Conservation (phyloP, 179 eudicot genomes). For the Beta lomatogona region DNA sequence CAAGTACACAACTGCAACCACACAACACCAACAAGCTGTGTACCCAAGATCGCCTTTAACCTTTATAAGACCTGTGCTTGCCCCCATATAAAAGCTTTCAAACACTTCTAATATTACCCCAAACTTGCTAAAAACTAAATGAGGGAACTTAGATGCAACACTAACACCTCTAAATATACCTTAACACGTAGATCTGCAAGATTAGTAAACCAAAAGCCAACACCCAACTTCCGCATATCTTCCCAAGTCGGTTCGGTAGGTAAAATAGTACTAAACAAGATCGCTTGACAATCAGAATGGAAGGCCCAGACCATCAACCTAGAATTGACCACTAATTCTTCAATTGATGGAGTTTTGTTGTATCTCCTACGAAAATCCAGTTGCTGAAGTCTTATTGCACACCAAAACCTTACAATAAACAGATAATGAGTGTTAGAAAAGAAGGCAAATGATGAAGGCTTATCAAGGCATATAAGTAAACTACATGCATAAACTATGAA, state of each 20-base stretch:
- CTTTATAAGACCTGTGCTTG: too few species aligned
- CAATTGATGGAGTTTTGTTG: constrained; percentile 50
- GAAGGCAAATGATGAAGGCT: constrained; percentile 12
- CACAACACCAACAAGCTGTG: background rate
- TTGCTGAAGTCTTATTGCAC: constrained; percentile 77
- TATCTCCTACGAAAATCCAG: constrained; percentile 50
- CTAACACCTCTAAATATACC: constrained; percentile 45
- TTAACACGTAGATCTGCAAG: constrained; percentile 68
- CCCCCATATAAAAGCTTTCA: constrained; percentile 7
- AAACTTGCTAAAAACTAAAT: background rate
- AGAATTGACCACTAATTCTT: constrained; percentile 65
- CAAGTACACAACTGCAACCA: too few species aligned
- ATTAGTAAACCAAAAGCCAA: constrained; percentile 89
- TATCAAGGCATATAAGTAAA: background rate
- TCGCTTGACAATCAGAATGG: constrained; percentile 96
- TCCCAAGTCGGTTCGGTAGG: constrained; percentile 82
- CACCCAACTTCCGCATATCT: constrained; percentile 83
- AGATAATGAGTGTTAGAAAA: constrained; percentile 4
- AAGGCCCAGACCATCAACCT: constrained; percentile 80
- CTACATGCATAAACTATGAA: constrained; percentile 2
- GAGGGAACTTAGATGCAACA: constrained; percentile 1
- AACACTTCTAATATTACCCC: background rate
- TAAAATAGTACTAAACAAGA: constrained; percentile 66
- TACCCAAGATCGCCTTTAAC: too few species aligned
- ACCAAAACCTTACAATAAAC: constrained; percentile 73